These are phyloP conservation scores for Euryodendron excelsum DNA, from an alignment of 148 eudicot genomes.

Conservation along the genomic window DNA sequence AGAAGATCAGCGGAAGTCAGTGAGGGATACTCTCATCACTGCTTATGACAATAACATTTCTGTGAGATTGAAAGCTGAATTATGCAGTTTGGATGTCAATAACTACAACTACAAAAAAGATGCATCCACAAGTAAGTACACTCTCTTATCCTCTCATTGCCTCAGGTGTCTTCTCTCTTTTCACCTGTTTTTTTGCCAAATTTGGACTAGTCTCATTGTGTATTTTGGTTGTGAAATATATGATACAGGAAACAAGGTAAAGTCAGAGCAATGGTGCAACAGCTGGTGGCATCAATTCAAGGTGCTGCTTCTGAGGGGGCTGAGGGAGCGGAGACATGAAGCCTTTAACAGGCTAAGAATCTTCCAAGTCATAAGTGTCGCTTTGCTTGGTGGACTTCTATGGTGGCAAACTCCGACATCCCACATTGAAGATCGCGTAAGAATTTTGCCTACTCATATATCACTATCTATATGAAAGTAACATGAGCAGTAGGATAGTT, in stretches of 20 bases:
- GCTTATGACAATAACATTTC: slow-evolving; percentile 88
- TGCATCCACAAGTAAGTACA: slow-evolving; percentile 54
- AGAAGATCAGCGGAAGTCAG: slow-evolving; percentile 60
- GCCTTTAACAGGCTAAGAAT: slow-evolving; percentile 89
- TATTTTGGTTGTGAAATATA: slow-evolving; percentile 12
- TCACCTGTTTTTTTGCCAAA: too few species aligned
- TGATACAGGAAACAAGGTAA: slow-evolving; percentile 47
- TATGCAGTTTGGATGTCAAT: slow-evolving; percentile 56
- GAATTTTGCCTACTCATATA: slow-evolving; percentile 9
- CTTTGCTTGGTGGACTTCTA: slow-evolving; percentile 84
- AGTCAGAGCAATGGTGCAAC: slow-evolving; percentile 82
- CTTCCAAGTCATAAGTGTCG: slow-evolving; percentile 93
- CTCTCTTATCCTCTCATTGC: background rate
- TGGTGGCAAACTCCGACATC: slow-evolving; percentile 99
- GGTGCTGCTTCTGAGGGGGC: slow-evolving; percentile 76
- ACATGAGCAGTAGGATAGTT: too few species aligned
- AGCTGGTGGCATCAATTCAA: slow-evolving; percentile 96
- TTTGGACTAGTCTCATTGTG: background rate
- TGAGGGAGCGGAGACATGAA: slow-evolving; percentile 82
- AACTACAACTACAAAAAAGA: slow-evolving; percentile 49
- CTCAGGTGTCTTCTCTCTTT: too few species aligned
- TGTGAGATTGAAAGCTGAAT: slow-evolving; percentile 60
- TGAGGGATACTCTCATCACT: slow-evolving; percentile 62
- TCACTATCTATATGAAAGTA: background rate
- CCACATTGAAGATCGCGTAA: slow-evolving; percentile 89